These are phyloP conservation scores for Alternaria alternata DNA, from an alignment of 2,329 filamentous ascomycete species.

Conservation along the genomic window DNA sequence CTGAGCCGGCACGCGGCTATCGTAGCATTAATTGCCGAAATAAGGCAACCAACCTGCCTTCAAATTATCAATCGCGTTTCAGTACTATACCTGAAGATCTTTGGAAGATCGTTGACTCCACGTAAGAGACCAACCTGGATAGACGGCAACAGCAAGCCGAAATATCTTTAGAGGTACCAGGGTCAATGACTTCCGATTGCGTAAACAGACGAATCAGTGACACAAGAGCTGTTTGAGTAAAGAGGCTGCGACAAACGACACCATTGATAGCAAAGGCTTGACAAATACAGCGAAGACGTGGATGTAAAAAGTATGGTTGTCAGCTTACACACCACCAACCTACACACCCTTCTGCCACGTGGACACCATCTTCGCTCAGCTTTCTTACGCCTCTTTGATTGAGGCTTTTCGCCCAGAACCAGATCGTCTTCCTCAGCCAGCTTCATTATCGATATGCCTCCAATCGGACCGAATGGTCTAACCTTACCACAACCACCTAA, in stretches of 20 bases:
- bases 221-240: not conserved
- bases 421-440: not conserved
- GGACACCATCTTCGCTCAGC: not conserved
- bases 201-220: not conserved
- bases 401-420: not conserved
- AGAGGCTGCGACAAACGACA: not conserved
- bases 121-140: not conserved
- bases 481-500: not conserved
- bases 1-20: not conserved
- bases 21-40: not conserved
- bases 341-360: not conserved
- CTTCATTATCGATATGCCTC: conserved; percentile 1
- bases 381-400: not conserved
- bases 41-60: not conserved
- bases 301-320: not conserved
- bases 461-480: not conserved
- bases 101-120: not conserved
- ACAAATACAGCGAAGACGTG: not conserved
- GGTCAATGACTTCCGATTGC: not conserved
- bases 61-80: not conserved
- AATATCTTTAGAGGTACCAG: not conserved
- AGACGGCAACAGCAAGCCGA: not conserved
- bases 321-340: not conserved
- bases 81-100: not conserved
- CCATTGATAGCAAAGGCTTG: not conserved